Percentiles rank a stretch among this genome's conserved stretches.
Evolutionary conservation across 73 alveolate genomes (phyloP).

Genomic region (Uronychia setigera): DNA sequence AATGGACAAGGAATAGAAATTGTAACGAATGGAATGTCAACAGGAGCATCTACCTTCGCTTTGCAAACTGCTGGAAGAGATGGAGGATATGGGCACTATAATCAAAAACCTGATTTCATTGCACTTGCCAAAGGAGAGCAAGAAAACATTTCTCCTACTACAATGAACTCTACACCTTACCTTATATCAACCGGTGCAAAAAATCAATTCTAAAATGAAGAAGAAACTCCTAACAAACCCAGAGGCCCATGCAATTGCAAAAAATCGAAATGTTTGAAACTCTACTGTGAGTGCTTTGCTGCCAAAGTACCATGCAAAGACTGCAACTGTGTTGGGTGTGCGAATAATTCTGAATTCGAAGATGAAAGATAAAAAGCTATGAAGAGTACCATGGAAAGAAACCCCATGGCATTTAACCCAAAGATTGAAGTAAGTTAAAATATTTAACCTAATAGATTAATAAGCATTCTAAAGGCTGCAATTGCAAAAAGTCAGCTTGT

Average conservation of each 20-base stretch:
- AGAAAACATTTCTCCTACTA: not conserved
- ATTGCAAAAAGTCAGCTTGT: conserved; percentile 85
- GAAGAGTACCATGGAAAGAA: conserved; percentile 87
- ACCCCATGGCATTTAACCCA: conserved; percentile 95
- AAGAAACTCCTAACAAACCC: not conserved
- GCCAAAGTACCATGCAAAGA: conserved; percentile 64
- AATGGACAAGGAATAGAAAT: too few species aligned
- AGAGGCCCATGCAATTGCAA: conserved; percentile 69
- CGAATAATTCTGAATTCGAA: conserved; percentile 88
- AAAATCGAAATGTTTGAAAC: conserved; percentile 76
- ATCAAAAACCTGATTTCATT: not conserved
- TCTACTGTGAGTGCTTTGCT: conserved; percentile 84
- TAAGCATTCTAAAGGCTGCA: conserved; percentile 65
- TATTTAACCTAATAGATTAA: not conserved
- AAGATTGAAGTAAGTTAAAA: conserved; percentile 57
- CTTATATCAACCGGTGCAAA: too few species aligned
- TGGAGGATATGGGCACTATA: not conserved
- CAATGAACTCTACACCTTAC: not conserved
- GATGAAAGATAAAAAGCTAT: conserved; percentile 79
- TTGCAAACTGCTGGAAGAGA: too few species aligned
- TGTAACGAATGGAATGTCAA: too few species aligned
- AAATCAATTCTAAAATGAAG: too few species aligned
- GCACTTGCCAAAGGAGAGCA: not conserved
- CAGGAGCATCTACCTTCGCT: too few species aligned
- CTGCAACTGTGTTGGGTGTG: conserved; percentile 95